These are phyloP conservation scores for Amanita exitialis DNA, from an alignment of 768 basidiomycete genomes.

Conservation along the genomic window DNA sequence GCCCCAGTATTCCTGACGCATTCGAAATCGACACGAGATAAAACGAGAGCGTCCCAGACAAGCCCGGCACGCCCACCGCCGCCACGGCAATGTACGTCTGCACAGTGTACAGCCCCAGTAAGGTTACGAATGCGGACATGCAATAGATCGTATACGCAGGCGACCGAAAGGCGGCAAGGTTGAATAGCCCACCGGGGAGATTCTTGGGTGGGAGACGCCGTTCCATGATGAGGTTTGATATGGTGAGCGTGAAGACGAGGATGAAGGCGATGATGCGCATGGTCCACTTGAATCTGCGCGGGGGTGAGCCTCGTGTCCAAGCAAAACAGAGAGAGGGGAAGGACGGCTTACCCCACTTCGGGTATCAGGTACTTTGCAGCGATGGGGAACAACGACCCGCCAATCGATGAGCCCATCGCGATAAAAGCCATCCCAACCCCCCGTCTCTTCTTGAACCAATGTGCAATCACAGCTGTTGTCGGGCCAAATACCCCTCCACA, in stretches of 20 bases:
- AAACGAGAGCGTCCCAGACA: constrained; percentile 41
- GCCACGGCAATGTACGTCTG: constrained; percentile 59
- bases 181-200: constrained; percentile 47
- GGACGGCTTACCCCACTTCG: constrained; percentile 25
- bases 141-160: constrained; percentile 49
- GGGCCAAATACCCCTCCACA: constrained; percentile 57
- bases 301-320: too few relatives aligned
- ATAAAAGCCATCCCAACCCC: constrained; percentile 53
- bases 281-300: constrained; percentile 67
- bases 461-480: constrained; percentile 46
- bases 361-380: constrained; percentile 44
- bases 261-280: constrained; percentile 64
- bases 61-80: constrained; percentile 33
- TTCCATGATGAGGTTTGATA: constrained; percentile 40
- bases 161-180: constrained; percentile 41
- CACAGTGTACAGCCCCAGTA: constrained; percentile 71
- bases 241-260: constrained; percentile 36
- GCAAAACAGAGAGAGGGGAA: not conserved
- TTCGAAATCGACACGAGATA: constrained; percentile 66
- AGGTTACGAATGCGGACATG: constrained; percentile 40
- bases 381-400: constrained; percentile 63
- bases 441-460: constrained; percentile 63
- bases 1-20: constrained; percentile 51
- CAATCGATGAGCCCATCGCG: constrained; percentile 58
- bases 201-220: constrained; percentile 48